Conservation (phyloP, 1,139 yeast genomes). For the Kodamaea suecica region DNA sequence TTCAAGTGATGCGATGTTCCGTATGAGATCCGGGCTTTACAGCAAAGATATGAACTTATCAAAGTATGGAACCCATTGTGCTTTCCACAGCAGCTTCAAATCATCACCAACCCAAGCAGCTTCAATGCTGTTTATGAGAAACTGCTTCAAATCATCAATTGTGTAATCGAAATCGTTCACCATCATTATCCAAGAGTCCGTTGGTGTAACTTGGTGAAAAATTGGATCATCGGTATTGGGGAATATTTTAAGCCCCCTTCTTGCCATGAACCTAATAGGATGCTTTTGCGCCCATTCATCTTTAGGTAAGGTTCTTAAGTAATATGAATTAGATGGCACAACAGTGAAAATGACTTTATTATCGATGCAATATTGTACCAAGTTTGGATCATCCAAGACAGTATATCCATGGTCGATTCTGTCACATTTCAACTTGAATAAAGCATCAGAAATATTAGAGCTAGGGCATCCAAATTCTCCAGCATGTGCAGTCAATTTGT, state of each 20-base stretch:
- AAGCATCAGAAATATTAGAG: conserved; percentile 18
- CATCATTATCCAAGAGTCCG: conserved; percentile 24
- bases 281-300: conserved; percentile 23
- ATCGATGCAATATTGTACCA: conserved; percentile 16
- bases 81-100: conserved; percentile 4
- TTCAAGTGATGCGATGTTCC: too few relatives aligned
- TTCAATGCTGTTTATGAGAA: conserved; percentile 16
- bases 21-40: too few relatives aligned
- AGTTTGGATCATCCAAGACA: conserved; percentile 17
- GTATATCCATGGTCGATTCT: conserved; percentile 26
- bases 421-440: conserved; percentile 17
- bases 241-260: conserved; percentile 20
- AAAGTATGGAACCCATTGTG: conserved; percentile 4
- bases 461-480: conserved; percentile 23
- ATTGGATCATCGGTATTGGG: conserved; percentile 26
- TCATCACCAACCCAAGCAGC: conserved; percentile 8
- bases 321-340: conserved; percentile 25
- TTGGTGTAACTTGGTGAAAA: conserved; percentile 22
- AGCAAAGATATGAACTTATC: conserved; percentile 2
- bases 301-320: conserved; percentile 18
- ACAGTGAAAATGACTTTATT: conserved; percentile 19
- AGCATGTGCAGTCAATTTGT: conserved; percentile 22
- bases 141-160: conserved; percentile 13
- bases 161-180: conserved; percentile 19
- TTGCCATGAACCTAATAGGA: conserved; percentile 22